Evolutionary conservation across 148 eudicot species (phyloP).

Genomic region (Polygonum aviculare): DNA sequence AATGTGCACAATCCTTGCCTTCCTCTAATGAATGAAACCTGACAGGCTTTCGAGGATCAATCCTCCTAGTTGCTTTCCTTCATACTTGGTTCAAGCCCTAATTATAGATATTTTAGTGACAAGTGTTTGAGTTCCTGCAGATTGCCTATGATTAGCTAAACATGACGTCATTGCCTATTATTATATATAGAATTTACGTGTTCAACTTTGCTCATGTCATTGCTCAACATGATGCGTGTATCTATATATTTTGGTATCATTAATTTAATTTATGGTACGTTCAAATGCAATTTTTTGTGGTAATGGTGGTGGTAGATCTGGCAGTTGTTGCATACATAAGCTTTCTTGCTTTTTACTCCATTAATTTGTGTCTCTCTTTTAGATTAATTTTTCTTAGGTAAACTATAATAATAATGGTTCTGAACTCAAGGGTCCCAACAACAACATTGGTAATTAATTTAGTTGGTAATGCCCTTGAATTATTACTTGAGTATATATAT

Average conservation of each 20-base stretch:
- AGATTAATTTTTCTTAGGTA: background rate
- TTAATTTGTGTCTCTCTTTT: background rate
- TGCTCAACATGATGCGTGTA: background rate
- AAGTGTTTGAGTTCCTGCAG: too few species aligned
- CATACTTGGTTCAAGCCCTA: too few species aligned
- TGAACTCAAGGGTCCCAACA: slow-evolving; percentile 2
- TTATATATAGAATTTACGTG: background rate
- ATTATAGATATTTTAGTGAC: too few species aligned
- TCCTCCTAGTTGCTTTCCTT: too few species aligned
- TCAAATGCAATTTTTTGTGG: background rate
- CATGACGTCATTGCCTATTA: background rate
- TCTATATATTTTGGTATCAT: background rate
- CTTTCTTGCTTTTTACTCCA: background rate
- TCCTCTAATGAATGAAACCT: background rate
- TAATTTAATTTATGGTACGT: background rate
- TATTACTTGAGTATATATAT: background rate
- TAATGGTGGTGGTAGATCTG: background rate
- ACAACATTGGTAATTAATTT: background rate
- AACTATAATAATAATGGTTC: background rate
- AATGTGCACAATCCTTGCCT: background rate
- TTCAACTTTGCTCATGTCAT: background rate
- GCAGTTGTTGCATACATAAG: background rate
- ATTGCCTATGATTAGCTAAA: too few species aligned
- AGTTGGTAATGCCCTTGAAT: background rate
- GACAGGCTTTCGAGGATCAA: background rate